A percentile compares a stretch with the other conserved stretches of the same genome.
These are phyloP conservation scores for Backusella tarrabulga DNA, from an alignment of 192 early-diverging fungal species.

Conservation along the genomic window DNA sequence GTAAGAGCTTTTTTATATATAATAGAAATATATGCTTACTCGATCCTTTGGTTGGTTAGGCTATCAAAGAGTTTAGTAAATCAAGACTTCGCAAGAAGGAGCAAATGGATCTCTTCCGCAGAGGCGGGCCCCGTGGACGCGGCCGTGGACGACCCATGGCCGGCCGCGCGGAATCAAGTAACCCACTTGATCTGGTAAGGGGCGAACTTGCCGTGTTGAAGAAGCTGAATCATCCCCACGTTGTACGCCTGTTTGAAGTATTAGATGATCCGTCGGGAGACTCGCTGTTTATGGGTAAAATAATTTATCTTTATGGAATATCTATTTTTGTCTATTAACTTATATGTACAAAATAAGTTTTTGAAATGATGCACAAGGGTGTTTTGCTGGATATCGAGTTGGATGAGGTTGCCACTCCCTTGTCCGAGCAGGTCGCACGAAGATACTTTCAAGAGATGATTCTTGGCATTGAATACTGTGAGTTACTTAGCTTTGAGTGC, in stretches of 20 bases:
- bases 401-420: slow-evolving; percentile 48
- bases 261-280: slow-evolving; percentile 88
- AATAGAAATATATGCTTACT: too few species aligned
- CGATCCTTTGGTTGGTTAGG: slow-evolving; percentile 43
- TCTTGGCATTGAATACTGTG: slow-evolving; percentile 94
- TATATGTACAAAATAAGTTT: slow-evolving; percentile 55
- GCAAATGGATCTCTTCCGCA: slow-evolving; percentile 52
- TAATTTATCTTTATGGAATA: background rate
- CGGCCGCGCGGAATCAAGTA: slow-evolving; percentile 48
- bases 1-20: slow-evolving; percentile 34
- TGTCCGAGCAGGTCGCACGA: slow-evolving; percentile 57
- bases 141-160: slow-evolving; percentile 50
- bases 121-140: slow-evolving; percentile 43
- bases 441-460: slow-evolving; percentile 83
- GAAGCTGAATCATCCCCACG: slow-evolving; percentile 86
- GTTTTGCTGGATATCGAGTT: slow-evolving; percentile 72
- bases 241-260: slow-evolving; percentile 90
- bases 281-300: slow-evolving; percentile 66
- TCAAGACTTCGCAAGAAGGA: slow-evolving; percentile 73
- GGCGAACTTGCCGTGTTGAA: slow-evolving; percentile 93
- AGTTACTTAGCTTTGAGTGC: slow-evolving; percentile 19
- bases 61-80: slow-evolving; percentile 95
- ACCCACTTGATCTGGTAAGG: slow-evolving; percentile 85
- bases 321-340: background rate
- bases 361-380: slow-evolving; percentile 87